These are phyloP conservation scores for Papiliotrema flavescens DNA, from an alignment of 1,284 basidiomycete species.

Conservation along the genomic window DNA sequence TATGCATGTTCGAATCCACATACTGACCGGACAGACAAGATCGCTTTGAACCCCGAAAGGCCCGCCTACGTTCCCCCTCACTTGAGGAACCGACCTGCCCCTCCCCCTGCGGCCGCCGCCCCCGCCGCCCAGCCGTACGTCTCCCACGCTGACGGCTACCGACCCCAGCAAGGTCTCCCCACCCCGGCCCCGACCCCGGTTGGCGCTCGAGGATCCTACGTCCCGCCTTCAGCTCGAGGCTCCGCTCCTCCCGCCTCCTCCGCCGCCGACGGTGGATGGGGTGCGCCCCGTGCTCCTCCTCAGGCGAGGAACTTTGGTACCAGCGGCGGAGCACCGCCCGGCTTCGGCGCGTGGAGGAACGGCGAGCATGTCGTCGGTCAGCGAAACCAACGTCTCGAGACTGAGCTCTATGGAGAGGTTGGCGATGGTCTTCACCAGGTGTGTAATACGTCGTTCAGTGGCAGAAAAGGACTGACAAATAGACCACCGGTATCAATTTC, in stretches of 20 bases:
- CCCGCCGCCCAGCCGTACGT: constrained; percentile 17
- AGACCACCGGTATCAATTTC: constrained; percentile 98
- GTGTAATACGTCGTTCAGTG: constrained; percentile 12
- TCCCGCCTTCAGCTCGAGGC: constrained; percentile 52
- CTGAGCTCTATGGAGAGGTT: constrained; percentile 90
- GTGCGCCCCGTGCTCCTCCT: constrained; percentile 50
- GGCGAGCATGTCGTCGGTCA: constrained; percentile 78
- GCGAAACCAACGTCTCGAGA: constrained; percentile 82
- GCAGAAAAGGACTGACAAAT: constrained; percentile 50
- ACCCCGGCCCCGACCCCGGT: constrained; percentile 41
- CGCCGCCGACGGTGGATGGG: constrained; percentile 53
- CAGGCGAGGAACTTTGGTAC: constrained; percentile 54
- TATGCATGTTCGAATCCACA: too few relatives aligned
- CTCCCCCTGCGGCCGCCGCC: constrained; percentile 1
- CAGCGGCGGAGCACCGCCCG: constrained; percentile 53
- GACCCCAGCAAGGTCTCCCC: constrained; percentile 39
- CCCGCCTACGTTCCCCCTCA: constrained; percentile 92
- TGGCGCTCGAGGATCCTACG: constrained; percentile 55
- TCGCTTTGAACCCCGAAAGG: constrained; percentile 56
- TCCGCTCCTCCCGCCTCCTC: constrained; percentile 33
- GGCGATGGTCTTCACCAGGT: constrained; percentile 61
- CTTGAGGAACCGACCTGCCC: constrained; percentile 57
- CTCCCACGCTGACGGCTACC: constrained; percentile 28
- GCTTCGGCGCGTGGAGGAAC: constrained; percentile 83
- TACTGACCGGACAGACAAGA: constrained; percentile 25